A percentile compares a stretch with the other conserved stretches of the same genome.
phyloP scores from a whole-genome alignment of 176 grass and related monocot species.

The Ensete ventricosum region DNA sequence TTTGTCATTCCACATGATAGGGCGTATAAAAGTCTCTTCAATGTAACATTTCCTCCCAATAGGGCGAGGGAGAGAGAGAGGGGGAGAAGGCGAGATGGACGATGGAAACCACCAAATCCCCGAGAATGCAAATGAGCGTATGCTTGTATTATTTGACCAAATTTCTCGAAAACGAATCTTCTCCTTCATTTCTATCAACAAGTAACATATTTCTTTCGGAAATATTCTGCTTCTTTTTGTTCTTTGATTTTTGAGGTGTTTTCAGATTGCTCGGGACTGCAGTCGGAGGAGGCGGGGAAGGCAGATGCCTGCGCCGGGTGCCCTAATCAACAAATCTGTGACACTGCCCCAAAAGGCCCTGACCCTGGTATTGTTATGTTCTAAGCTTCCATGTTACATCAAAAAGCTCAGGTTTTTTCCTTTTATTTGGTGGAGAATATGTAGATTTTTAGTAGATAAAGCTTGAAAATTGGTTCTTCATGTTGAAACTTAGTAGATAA shows the following conservation, averaged over 20 bases:
- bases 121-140: conserved; percentile 72
- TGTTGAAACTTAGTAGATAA: no score
- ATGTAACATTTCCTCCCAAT: no score
- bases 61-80: no score
- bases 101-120: conserved; percentile 29
- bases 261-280: conserved; percentile 73
- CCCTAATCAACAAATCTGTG: conserved; percentile 80
- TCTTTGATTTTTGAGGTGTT: conserved; percentile 4
- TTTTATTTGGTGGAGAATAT: neutral
- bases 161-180: no score
- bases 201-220: neutral
- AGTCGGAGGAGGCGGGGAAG: conserved; percentile 81
- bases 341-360: conserved; percentile 69
- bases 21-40: neutral
- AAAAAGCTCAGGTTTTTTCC: neutral
- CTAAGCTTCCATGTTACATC: neutral
- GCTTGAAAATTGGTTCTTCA: no score
- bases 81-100: conserved; percentile 28
- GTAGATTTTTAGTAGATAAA: no score
- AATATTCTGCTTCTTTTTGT: neutral
- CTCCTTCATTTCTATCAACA: no score
- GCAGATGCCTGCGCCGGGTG: conserved; percentile 62
- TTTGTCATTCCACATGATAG: neutral
- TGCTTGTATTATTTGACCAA: neutral
- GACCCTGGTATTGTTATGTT: conserved; percentile 47